Conservation (phyloP, 345 rosid genomes). For the Syzygium grande region DNA sequence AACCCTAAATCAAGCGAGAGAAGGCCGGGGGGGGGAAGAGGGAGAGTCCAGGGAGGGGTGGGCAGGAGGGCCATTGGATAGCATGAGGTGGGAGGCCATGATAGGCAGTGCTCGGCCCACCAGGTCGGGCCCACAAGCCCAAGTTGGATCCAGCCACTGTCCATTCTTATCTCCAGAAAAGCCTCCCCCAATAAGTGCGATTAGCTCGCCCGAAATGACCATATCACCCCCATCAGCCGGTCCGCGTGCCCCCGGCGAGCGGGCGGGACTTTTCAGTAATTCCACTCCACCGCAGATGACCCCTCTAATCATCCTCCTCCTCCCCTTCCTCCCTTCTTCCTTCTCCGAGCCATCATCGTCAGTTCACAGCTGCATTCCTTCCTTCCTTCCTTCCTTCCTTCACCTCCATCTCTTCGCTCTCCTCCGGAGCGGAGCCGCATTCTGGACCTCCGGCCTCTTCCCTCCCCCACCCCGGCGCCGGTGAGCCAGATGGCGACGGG, state of each 20-base stretch:
- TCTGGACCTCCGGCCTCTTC: neutral
- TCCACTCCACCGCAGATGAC: fast-evolving
- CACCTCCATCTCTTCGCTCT: too few relatives aligned
- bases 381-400: neutral
- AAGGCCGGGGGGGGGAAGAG: neutral
- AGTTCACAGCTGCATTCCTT: too few relatives aligned
- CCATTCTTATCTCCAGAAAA: neutral
- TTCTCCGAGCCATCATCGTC: neutral
- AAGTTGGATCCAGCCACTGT: neutral
- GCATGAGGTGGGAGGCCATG: neutral
- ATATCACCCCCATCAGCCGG: neutral
- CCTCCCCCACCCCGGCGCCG: neutral
- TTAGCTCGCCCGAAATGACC: neutral
- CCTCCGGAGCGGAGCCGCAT: neutral
- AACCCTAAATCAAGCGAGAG: too few relatives aligned
- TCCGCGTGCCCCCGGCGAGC: fast-evolving
- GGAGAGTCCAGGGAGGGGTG: too few relatives aligned
- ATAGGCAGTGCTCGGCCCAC: neutral
- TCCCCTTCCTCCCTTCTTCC: neutral
- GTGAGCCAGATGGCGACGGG: slow-evolving; percentile 61
- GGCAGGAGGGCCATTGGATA: too few relatives aligned
- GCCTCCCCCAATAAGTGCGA: neutral
- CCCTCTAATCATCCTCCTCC: neutral
- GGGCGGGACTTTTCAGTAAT: neutral
- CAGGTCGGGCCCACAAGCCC: neutral